A percentile compares a stretch with the other conserved stretches of the same genome.
These are phyloP conservation scores for Reutealis trisperma DNA, from an alignment of 345 rosid species.

Conservation along the genomic window DNA sequence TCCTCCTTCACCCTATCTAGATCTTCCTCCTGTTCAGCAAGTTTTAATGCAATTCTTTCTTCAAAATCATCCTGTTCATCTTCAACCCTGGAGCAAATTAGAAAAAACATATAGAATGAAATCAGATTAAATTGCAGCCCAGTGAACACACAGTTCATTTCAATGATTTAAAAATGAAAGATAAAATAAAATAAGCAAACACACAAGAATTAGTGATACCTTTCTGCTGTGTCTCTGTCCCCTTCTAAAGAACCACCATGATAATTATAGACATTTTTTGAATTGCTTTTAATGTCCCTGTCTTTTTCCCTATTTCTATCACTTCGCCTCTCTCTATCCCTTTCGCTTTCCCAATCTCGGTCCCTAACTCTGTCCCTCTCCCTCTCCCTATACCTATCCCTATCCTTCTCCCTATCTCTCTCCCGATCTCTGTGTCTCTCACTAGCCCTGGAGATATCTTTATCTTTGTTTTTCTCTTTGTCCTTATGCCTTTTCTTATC, in stretches of 20 bases:
- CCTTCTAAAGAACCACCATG: constrained; percentile 39
- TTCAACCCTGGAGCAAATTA: constrained; percentile 47
- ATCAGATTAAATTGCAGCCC: neutral
- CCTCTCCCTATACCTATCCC: constrained; percentile 27
- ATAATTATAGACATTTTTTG: constrained; percentile 31
- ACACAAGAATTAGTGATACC: constrained; percentile 35
- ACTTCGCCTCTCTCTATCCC: constrained; percentile 37
- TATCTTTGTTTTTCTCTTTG: constrained; percentile 47
- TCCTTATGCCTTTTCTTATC: constrained; percentile 23
- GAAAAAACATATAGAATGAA: neutral
- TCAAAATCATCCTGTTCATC: constrained; percentile 68
- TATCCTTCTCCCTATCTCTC: constrained; percentile 37
- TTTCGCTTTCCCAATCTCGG: constrained; percentile 19
- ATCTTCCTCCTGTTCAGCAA: constrained; percentile 79
- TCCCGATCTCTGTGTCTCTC: constrained; percentile 46
- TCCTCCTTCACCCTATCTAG: constrained; percentile 83
- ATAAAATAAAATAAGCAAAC: constrained; percentile 4
- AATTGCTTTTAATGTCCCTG: constrained; percentile 44
- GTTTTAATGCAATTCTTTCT: constrained; percentile 52
- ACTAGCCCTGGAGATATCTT: constrained; percentile 39
- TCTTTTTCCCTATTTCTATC: constrained; percentile 48
- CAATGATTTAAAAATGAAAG: neutral
- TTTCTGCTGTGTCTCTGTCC: constrained; percentile 31
- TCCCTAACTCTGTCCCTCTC: constrained; percentile 38
- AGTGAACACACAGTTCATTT: too few relatives aligned